Evolutionary conservation across 2,329 filamentous ascomycete genomes (phyloP), one percentile per base, ranked within the genome.

Genomic region (Fusarium tuaranense): DNA sequence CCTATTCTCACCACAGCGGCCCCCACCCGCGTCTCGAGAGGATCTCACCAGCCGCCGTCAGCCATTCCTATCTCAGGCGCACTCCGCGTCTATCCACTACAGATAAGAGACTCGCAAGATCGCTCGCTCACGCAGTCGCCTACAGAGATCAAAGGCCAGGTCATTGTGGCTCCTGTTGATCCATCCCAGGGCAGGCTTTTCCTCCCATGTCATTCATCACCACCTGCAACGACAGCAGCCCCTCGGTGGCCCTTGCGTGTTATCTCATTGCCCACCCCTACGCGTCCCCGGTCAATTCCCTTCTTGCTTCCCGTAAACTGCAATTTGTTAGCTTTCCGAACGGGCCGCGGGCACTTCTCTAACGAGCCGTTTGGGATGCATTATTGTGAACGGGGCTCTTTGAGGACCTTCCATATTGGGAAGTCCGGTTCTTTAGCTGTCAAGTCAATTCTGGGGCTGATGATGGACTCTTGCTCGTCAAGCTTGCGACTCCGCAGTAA

Each of bases 1-100:
- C 67, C 70, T 73, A 36, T 20, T 48, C 38, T 62, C 18, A 58
- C 58, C 30, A 25, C 55, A 20, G 38, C 59, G 13, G n/a, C 69
- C 69, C 72, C 72, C 65, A 65, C 65, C 20, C 48, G 30, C 69
- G 53, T 53, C 46, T 71, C 20, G 12, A 64, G 55, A 53, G 48
- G 39, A 60, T 70, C 32, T 30, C 16, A 25, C 61, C 34, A 27
- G 13, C 57, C 48, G 27, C 38, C 22, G 20, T 67, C 62, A 39
- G 62, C 20, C 48, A 44, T 58, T 39, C 16, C 48, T 60, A 51
- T 55, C 60, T 46, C 51, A 51, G 48, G 27, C 25, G 30, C 38
- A 30, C 20, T 64, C 51, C 36, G 51, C 48, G 25, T 41, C 39
- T 57, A 57, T 27, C 46, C 61, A 64, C 61, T 32, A 38, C 46